Evolutionary conservation across 106 monocot genomes (phyloP), one percentile per base, ranked within the genome.

Genomic region (Apostasia shenzhenica): DNA sequence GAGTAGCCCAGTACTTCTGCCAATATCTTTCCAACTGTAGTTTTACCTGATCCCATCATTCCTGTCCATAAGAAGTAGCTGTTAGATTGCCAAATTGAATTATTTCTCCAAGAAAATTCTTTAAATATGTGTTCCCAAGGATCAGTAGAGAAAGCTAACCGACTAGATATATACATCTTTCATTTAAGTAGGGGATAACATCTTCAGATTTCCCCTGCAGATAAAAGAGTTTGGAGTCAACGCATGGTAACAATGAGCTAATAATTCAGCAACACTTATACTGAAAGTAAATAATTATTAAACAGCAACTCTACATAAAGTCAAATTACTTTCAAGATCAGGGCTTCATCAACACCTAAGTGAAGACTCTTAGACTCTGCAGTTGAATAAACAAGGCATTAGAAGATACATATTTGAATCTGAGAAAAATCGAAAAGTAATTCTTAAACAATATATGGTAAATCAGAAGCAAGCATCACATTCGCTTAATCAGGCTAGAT

Each of bases 41-140:
- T 84, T 59, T 95, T 95, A 58, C 95, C 95, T 56, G 95, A 95
- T 48, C 95, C 95, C 95, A 95, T 95, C 95, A 95, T 95, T 75
- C 94, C 94, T 94, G 78, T 47, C 49, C 42, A 13, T 52, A 66
- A 63, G 48, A 14, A 63, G 43, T 4, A 41, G 47, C 63, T 54
- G 26, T 37, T 61, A 1, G 64, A 52, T 10, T 1, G 46, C 64
- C 55, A 63, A 72, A 72, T 61, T 26, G 50, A 49, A 13, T 26
- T 4, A 51, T 6, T 50, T 26, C 13, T 49, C 8, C 6, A 66
- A 63, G 5, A 43, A 9, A 26, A 73, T 41, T 10, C 37, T 1
- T 1, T 61, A 67, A 69, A 55, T 46, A 46, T 7, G 5, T 12
- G 13, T 42, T 50, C 12, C 6, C 4, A 50, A 55, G 10, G 57